phyloP scores from a whole-genome alignment of 108 stramenopile species.

The Cyclotella cryptica region DNA sequence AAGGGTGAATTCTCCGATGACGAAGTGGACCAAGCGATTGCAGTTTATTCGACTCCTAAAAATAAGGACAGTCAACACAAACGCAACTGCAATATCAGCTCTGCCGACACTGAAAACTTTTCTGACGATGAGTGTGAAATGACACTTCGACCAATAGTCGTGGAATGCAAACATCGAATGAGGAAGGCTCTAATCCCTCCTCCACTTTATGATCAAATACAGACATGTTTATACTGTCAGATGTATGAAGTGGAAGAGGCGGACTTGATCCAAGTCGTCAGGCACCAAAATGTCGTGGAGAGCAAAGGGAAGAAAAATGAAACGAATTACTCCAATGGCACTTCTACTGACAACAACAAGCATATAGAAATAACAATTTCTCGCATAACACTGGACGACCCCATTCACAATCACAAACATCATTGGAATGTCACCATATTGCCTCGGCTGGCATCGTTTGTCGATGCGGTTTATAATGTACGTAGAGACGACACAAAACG shows the following conservation, averaged over 20 bases:
- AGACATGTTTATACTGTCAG: slow-evolving; percentile 73
- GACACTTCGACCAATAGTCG: slow-evolving; percentile 62
- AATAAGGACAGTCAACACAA: background rate
- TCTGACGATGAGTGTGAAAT: slow-evolving; percentile 53
- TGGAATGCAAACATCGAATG: slow-evolving; percentile 91
- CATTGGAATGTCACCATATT: slow-evolving; percentile 68
- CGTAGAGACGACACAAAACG: slow-evolving; percentile 69
- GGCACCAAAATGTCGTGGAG: slow-evolving; percentile 20
- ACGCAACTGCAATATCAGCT: background rate
- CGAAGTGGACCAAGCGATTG: slow-evolving; percentile 25
- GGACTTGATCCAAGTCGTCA: slow-evolving; percentile 80
- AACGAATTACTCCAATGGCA: background rate
- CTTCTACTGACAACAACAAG: background rate
- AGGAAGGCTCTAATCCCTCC: slow-evolving; percentile 55
- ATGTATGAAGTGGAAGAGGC: slow-evolving; percentile 77
- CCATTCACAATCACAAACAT: slow-evolving; percentile 57
- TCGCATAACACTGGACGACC: slow-evolving; percentile 75
- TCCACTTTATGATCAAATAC: slow-evolving; percentile 86
- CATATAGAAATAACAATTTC: slow-evolving; percentile 60
- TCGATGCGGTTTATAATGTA: slow-evolving; percentile 74
- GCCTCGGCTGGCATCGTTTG: slow-evolving; percentile 74
- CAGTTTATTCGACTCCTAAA: background rate
- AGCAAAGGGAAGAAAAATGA: background rate
- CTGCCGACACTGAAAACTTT: background rate
- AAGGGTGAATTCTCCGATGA: slow-evolving; percentile 42